Conservation (phyloP, 2,329 filamentous ascomycete genomes). For the Pseudogymnoascus sp. region DNA sequence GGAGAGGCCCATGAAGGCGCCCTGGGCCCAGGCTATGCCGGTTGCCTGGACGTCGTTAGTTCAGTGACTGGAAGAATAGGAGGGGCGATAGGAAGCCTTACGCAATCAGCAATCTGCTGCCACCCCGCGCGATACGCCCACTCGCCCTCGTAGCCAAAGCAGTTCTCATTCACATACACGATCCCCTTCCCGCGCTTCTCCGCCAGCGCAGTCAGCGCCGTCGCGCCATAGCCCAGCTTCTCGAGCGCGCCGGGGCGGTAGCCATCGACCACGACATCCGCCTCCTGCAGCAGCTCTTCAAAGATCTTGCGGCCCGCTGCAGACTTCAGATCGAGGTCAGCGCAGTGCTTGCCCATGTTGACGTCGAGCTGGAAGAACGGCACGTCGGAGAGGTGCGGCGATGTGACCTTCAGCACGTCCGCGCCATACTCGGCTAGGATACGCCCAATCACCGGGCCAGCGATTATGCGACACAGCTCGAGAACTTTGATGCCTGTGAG, state of each 20-base stretch:
- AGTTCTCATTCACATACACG: conserved; percentile 61
- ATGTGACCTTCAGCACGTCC: conserved; percentile 64
- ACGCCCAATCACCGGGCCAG: conserved; percentile 63
- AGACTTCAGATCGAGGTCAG: conserved; percentile 54
- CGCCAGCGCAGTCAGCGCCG: conserved; percentile 44
- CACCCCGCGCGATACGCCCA: conserved; percentile 58
- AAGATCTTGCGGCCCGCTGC: conserved; percentile 45
- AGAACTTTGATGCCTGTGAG: conserved; percentile 57
- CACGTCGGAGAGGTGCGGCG: conserved; percentile 58
- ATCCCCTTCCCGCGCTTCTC: conserved; percentile 50
- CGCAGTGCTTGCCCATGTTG: conserved; percentile 62
- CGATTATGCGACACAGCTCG: conserved; percentile 68
- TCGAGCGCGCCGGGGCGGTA: conserved; percentile 60
- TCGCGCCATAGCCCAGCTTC: conserved; percentile 53
- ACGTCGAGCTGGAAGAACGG: conserved; percentile 66
- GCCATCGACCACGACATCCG: conserved; percentile 60
- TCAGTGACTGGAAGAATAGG: neutral
- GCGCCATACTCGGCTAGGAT: conserved; percentile 69
- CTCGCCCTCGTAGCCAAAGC: conserved; percentile 55
- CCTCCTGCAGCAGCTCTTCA: conserved; percentile 49
- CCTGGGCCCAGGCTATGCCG: conserved; percentile 54
- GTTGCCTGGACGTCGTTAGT: conserved; percentile 24
- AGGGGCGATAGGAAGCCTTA: conserved; percentile 17
- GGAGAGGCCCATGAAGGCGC: conserved; percentile 49
- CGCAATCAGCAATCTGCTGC: conserved; percentile 63